These are phyloP conservation scores for Talaromyces thailandensis DNA, from an alignment of 495 filamentous ascomycete species.

Conservation along the genomic window DNA sequence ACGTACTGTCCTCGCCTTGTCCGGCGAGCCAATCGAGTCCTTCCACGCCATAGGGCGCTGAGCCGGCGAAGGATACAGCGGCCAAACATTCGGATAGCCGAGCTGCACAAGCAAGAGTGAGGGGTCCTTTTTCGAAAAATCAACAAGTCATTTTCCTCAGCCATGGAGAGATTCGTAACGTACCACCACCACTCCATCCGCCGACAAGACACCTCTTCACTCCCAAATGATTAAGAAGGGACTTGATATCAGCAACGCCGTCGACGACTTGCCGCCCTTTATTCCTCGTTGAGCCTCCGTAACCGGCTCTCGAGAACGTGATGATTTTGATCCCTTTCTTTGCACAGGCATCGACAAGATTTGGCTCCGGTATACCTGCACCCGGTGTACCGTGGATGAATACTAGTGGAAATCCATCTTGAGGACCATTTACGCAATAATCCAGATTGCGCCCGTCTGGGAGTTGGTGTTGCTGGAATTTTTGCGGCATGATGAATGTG, in stretches of 20 bases:
- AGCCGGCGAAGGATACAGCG: background rate
- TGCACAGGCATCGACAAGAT: background rate
- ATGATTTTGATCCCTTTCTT: constrained; percentile 2
- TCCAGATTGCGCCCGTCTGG: constrained; percentile 1
- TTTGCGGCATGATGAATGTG: background rate
- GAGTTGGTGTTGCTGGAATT: background rate
- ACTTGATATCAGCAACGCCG: background rate
- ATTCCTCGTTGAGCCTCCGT: background rate
- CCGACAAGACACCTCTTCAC: background rate
- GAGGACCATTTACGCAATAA: background rate
- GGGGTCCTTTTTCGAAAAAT: background rate
- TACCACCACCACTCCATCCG: constrained; percentile 3
- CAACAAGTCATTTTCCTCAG: background rate
- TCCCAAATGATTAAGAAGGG: background rate
- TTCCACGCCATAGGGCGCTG: background rate
- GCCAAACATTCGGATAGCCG: background rate
- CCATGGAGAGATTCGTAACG: background rate
- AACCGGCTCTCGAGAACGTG: background rate
- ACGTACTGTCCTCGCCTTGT: constrained; percentile 1
- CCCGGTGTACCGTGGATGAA: background rate
- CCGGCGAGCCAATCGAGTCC: background rate
- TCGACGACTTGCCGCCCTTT: background rate
- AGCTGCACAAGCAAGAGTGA: background rate
- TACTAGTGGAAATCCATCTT: background rate
- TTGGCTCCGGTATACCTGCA: background rate